Base-by-base conservation (phyloP, 2,329 filamentous ascomycete genomes). In the Fusarium cyanostomum region DNA sequence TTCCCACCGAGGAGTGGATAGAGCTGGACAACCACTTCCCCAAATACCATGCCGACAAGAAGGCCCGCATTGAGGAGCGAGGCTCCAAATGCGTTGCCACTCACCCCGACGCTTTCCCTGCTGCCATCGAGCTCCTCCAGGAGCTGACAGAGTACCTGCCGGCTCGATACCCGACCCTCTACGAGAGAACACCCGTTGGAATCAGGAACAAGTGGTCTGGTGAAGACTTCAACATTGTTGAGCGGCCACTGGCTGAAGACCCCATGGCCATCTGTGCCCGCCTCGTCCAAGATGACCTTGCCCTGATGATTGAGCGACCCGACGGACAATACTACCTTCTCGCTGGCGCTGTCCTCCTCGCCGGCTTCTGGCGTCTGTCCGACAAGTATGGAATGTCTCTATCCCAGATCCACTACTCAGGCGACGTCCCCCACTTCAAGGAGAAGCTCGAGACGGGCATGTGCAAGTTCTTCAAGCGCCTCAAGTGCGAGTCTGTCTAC, bases 261-360 rank as follows among this genome's bases (percentile, higher is more conserved):
- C 91, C 92, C 0, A 94, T 96, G 88, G 83, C 85, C 56, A 91
- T 88, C 69, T 86, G 83, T 49, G 90, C 87, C 0, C 86, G 91
- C 2, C 83, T 94, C 16, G 79, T 92, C 4, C 92, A 95, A 75
- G 92, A 96, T 71, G 92, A 96, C 73, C 78, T 96, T 1, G 92
- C 92, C 0, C 85, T 96, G 52, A 94, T 96, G 92, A 82, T 94
- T 67, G 91, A 95, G 75, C 82, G 81, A 16, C 74, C 81, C 0
- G 91, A 96, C 71, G 91, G 91, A 0, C 86, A 93, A 73, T 94
- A 94, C 78, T 92, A 93, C 73, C 84, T 96, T 0, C 84, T 93
- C 2, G 90, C 91, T 0, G 92, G 91, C 0, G 84, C 89, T 0
- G 88, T 95, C 55, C 81, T 95, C 3, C 82, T 96, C 0, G 84